Evolutionary conservation across 805 yeast species (phyloP).

Genomic region (Saccharomycopsis fermentans): DNA sequence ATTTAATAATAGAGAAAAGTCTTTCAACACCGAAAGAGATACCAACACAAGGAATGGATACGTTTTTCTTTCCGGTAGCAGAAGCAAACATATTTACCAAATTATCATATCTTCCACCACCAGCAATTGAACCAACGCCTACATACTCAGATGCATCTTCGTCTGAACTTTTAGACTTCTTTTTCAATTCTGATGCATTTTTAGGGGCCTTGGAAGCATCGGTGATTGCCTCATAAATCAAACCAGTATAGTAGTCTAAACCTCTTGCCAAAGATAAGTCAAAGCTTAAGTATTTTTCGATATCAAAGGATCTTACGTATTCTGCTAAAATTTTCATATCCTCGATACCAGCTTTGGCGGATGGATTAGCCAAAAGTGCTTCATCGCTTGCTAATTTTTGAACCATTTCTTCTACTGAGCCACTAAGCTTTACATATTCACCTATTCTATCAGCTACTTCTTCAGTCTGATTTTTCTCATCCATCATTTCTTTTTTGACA

Average conservation of each 20-base stretch:
- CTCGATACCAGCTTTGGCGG: constrained; percentile 70
- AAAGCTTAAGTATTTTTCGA: constrained; percentile 58
- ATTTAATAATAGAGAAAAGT: constrained; percentile 78
- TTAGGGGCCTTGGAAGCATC: constrained; percentile 92
- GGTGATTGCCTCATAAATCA: constrained; percentile 94
- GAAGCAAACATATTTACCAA: constrained; percentile 92
- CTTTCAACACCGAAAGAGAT: constrained; percentile 96
- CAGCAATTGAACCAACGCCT: constrained; percentile 97
- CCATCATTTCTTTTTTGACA: constrained; percentile 85
- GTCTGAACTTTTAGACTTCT: constrained; percentile 41
- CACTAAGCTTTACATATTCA: constrained; percentile 77
- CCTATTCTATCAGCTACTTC: constrained; percentile 93
- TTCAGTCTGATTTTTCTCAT: constrained; percentile 81
- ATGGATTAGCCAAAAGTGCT: constrained; percentile 47
- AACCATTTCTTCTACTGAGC: constrained; percentile 58
- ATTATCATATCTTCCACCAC: constrained; percentile 97
- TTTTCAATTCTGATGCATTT: constrained; percentile 60
- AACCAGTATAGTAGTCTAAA: constrained; percentile 93
- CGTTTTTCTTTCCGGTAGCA: constrained; percentile 67
- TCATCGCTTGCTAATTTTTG: constrained; percentile 46
- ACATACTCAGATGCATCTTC: constrained; percentile 95
- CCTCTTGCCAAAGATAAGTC: constrained; percentile 97
- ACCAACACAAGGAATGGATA: constrained; percentile 93
- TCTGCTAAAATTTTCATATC: constrained; percentile 71
- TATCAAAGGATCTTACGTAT: constrained; percentile 76